phyloP scores from a whole-genome alignment of 768 basidiomycete species.

The Russula dissimulans region DNA sequence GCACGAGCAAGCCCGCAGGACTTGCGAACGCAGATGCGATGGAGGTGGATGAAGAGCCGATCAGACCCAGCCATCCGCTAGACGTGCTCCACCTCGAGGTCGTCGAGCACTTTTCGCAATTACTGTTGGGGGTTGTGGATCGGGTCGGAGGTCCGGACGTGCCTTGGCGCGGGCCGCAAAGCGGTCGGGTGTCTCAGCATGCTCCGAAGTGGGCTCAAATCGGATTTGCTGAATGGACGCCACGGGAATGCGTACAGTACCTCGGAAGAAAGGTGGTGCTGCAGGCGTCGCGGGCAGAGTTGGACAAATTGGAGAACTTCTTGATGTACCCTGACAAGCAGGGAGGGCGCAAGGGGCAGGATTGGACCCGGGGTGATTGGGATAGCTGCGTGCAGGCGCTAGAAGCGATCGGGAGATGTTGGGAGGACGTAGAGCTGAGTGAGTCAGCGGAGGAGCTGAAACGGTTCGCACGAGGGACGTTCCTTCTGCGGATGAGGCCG shows the following conservation, averaged over 20 bases:
- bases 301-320: slow-evolving; percentile 18
- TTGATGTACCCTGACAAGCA: slow-evolving; percentile 36
- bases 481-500: slow-evolving; percentile 38
- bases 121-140: slow-evolving; percentile 49
- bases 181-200: slow-evolving; percentile 40
- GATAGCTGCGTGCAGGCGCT: slow-evolving; percentile 40
- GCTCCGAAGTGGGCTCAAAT: slow-evolving; percentile 44
- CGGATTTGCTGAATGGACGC: slow-evolving; percentile 41
- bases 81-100: slow-evolving; percentile 61
- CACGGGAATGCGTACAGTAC: slow-evolving; percentile 49
- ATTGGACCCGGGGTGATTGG: slow-evolving; percentile 70
- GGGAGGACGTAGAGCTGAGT: slow-evolving; percentile 44
- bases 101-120: slow-evolving; percentile 55
- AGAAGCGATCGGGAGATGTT: slow-evolving; percentile 38
- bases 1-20: slow-evolving; percentile 18
- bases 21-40: slow-evolving; percentile 31
- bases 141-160: slow-evolving; percentile 45
- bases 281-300: not conserved
- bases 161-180: slow-evolving; percentile 19
- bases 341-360: slow-evolving; percentile 59
- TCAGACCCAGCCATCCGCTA: slow-evolving; percentile 46
- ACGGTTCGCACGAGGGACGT: slow-evolving; percentile 40
- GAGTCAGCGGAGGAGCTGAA: slow-evolving; percentile 42
- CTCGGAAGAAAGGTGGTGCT: slow-evolving; percentile 34
- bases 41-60: slow-evolving; percentile 47